Base-by-base conservation (phyloP, 2,329 filamentous ascomycete genomes). In the Fusarium redolens region DNA sequence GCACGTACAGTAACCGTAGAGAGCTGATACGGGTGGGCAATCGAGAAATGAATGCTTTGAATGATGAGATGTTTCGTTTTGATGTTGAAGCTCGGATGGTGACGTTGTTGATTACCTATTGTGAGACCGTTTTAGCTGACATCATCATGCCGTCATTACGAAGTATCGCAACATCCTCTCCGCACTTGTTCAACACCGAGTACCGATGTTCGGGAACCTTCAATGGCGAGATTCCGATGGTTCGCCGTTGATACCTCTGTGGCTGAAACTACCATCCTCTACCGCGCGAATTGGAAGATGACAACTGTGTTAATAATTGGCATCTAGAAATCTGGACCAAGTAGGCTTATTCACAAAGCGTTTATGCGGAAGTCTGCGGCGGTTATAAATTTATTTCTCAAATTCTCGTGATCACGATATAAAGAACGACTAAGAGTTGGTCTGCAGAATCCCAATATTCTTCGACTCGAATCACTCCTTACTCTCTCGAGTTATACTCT, bases 131-230 rank as follows among this genome's bases (percentile, higher is more conserved):
- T 35, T 33, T 15, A 17, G 31, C 47, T 71, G 66, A 71, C 70
- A 73, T 72, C 70, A 72, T 72, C 31, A 71, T 72, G 52, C 51
- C 65, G 70, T 72, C 70, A 72, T 73, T 37, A n/a, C 45, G 33
- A 15, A 54, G 14, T 33, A 52, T 50, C 41, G 4, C 55, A 22
- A 35, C 15, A 30, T 25, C 18, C 40, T 67, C 37, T 63, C 50
- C 50, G 56, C 56, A 38, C 22, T 58, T 45, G n/a, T 11, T 37
- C n/a, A 38, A 48, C 13, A 25, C 45, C 40, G 25, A n/a, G 50
- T 28, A 20, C 44, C 18, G 50, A 40, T 35, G 12, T 22, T 35
- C n/a, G 33, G 20, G 2, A 10, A 22, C 4, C 13, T 13, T 1
- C 2, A 56, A 40, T 18, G 3, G 22, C 4, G 13, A 20, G n/a